Base-by-base conservation (phyloP, 2,329 filamentous ascomycete species). In the Stemphylium beticola region DNA sequence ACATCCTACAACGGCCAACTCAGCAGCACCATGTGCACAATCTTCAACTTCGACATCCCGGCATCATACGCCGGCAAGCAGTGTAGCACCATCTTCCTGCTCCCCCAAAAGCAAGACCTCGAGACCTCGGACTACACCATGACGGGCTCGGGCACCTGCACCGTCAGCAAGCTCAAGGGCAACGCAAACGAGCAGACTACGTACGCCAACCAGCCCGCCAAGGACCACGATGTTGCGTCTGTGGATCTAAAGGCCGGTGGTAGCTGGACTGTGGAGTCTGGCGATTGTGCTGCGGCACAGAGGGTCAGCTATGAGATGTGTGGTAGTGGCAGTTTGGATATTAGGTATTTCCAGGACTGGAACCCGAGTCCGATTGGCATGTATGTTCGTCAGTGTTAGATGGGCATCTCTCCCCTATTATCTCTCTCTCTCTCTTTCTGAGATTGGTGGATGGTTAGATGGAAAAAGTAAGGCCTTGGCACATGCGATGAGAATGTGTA, bases 1-100 rank as follows among this genome's bases (percentile, higher is more conserved):
- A 85, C 81, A 2, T 80, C 79, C 1, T 82, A 78, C 74, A 82
- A 83, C 59, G 86, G 85, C 48, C 79, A 81, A 10, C 36, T 66
- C 29, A 43, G 55, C 41, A 54, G 43, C 20, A 45, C 57, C 31
- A 77, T 88, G 33, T 83, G 82, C 11, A 82, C 83, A 11, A 82
- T 89, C 66, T 90, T 87, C 82, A 88, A 88, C 77, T 90, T 90
- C 74, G 85, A 88, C 66, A 83, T 90, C 38, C 83, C 83, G 1
- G 58, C 73, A 4, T 73, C 75, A 4, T 80, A 85, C 62, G 63
- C 77, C 8, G 84, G 83, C 62, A 84, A 85, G 74, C 83, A 76
- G 6, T 91, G 87, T 77, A 82, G 80, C 50, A 77, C 90, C 8
- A 77, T 86, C 52, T 90, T 90, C 82, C 77, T 88, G 39, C 83